Percentiles rank a stretch among this genome's conserved stretches.
These are phyloP conservation scores for Nicotiana obtusifolia DNA, from an alignment of 257 asterid genomes.

Conservation along the genomic window DNA sequence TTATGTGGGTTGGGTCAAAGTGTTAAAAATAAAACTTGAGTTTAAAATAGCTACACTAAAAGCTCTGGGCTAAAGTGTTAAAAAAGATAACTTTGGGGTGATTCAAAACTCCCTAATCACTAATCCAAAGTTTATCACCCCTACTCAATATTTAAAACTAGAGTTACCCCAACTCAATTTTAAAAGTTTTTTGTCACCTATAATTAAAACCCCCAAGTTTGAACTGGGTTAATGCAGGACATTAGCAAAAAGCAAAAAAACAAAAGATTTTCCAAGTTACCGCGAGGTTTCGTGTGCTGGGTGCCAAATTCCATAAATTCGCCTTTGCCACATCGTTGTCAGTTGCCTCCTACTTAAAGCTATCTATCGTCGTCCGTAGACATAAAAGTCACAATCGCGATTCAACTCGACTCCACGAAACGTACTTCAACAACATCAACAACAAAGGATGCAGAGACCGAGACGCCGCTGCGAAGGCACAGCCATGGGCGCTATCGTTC, in stretches of 20 bases:
- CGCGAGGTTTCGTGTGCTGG: background rate
- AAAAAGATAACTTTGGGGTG: too few species aligned
- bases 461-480: conserved; percentile 86
- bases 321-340: background rate
- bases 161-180: too few species aligned
- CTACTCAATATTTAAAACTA: too few species aligned
- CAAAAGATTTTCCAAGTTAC: background rate
- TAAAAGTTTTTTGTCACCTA: too few species aligned
- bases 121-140: too few species aligned
- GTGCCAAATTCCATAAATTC: background rate
- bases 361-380: background rate
- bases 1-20: too few species aligned
- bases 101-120: too few species aligned
- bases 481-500: conserved; percentile 77
- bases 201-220: too few species aligned
- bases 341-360: conserved; percentile 6
- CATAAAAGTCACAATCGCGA: background rate
- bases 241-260: background rate
- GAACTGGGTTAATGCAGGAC: background rate
- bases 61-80: too few species aligned
- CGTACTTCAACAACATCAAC: background rate
- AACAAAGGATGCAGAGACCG: conserved; percentile 47
- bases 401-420: background rate
- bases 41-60: too few species aligned
- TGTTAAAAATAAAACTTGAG: too few species aligned